Conservation (phyloP, 1,284 basidiomycete species). For the Boletellus dicymbophilus region DNA sequence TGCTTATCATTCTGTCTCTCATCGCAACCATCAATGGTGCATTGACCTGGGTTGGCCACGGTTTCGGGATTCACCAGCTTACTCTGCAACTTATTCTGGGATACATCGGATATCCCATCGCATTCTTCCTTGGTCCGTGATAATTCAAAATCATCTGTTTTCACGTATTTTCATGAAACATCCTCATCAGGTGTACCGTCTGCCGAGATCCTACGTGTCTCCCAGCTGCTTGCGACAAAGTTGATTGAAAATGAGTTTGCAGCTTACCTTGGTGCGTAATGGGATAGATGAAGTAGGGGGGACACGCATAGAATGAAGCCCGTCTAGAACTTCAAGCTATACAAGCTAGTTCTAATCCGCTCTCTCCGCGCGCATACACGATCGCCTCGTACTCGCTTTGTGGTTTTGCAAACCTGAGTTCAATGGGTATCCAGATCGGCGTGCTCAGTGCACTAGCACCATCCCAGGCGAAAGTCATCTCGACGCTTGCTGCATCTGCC, state of each 20-base stretch:
- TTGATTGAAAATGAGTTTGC: constrained; percentile 89
- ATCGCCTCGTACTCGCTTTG: constrained; percentile 86
- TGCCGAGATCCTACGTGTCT: constrained; percentile 69
- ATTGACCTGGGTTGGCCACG: constrained; percentile 87
- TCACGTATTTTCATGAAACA: constrained; percentile 4
- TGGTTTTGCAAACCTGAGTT: constrained; percentile 88
- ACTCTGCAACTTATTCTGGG: constrained; percentile 85
- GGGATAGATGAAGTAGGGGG: neutral
- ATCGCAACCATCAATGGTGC: constrained; percentile 84
- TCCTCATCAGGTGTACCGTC: constrained; percentile 61
- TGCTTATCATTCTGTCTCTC: constrained; percentile 79
- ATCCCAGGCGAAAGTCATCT: constrained; percentile 71
- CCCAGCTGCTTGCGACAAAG: constrained; percentile 85
- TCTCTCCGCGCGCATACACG: constrained; percentile 72
- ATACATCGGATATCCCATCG: constrained; percentile 86
- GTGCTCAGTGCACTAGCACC: constrained; percentile 85
- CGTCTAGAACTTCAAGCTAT: constrained; percentile 52
- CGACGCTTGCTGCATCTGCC: constrained; percentile 71
- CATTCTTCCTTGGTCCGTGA: constrained; percentile 71
- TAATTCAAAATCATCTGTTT: neutral
- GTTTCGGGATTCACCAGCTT: constrained; percentile 81
- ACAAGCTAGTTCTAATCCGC: constrained; percentile 49
- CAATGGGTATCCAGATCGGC: constrained; percentile 90
- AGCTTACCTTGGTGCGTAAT: constrained; percentile 58
- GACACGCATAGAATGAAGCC: neutral